Percentiles rank a stretch among this genome's conserved stretches.
These are phyloP conservation scores for Cnidoscolus chayamansa DNA, from an alignment of 441 rosid species.

Conservation along the genomic window DNA sequence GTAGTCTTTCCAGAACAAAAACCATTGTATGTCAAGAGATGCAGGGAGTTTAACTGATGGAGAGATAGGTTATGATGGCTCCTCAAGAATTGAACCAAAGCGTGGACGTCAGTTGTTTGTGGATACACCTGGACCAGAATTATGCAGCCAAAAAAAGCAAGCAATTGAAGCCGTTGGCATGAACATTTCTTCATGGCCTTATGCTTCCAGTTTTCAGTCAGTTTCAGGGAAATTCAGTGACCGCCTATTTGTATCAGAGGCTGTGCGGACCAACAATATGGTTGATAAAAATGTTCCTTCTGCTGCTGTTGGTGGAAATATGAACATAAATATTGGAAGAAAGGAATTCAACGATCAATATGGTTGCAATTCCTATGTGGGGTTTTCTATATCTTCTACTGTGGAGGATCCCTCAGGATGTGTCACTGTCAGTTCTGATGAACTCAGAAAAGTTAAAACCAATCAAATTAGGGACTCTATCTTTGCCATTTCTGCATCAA, in stretches of 20 bases:
- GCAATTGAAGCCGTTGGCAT: conserved; percentile 38
- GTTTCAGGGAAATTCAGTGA: conserved; percentile 44
- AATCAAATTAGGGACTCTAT: conserved; percentile 46
- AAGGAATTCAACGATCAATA: conserved; percentile 41
- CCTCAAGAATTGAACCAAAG: conserved; percentile 47
- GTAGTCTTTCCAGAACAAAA: conserved; percentile 46
- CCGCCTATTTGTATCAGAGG: conserved; percentile 42
- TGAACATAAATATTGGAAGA: conserved; percentile 37
- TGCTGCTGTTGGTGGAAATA: conserved; percentile 32
- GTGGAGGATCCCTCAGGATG: conserved; percentile 43
- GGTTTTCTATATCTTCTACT: conserved; percentile 46
- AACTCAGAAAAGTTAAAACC: conserved; percentile 59
- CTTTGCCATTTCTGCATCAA: conserved; percentile 33
- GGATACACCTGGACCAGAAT: conserved; percentile 46
- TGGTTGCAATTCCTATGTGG: conserved; percentile 43
- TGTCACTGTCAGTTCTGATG: conserved; percentile 41
- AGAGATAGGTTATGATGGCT: conserved; percentile 45
- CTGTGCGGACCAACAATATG: conserved; percentile 30
- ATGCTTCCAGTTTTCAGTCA: conserved; percentile 39
- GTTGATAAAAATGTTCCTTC: conserved; percentile 41
- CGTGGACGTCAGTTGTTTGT: conserved; percentile 56
- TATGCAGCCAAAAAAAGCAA: conserved; percentile 53
- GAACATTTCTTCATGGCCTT: conserved; percentile 42
- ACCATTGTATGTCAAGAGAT: conserved; percentile 48
- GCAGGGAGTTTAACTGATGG: conserved; percentile 39